These are phyloP conservation scores for Nitzschia sp. DNA, from an alignment of 108 stramenopile genomes.

Conservation along the genomic window DNA sequence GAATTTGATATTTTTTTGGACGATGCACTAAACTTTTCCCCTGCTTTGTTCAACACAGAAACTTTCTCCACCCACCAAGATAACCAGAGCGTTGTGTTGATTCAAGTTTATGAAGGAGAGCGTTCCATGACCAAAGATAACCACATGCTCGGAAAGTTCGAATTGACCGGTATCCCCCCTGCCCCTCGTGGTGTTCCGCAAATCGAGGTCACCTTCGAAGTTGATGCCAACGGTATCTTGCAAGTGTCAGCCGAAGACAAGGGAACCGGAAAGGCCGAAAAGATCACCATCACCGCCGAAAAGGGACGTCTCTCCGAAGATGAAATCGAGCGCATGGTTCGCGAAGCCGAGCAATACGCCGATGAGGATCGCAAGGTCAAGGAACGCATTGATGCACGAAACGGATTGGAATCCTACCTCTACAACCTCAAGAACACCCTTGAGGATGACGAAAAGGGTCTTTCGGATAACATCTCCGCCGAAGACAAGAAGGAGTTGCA, in stretches of 20 bases:
- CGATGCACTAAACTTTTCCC: not conserved
- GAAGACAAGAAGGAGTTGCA: slow-evolving; percentile 94
- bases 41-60: slow-evolving; percentile 34
- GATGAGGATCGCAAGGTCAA: slow-evolving; percentile 89
- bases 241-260: slow-evolving; percentile 91
- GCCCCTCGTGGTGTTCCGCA: slow-evolving; percentile 93
- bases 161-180: slow-evolving; percentile 92
- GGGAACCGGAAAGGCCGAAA: slow-evolving; percentile 90
- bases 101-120: slow-evolving; percentile 97
- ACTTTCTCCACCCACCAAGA: slow-evolving; percentile 94
- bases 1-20: not conserved
- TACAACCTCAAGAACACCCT: slow-evolving; percentile 97
- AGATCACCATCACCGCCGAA: slow-evolving; percentile 94
- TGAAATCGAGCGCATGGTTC: slow-evolving; percentile 96
- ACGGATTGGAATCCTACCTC: slow-evolving; percentile 93
- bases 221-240: slow-evolving; percentile 95
- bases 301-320: slow-evolving; percentile 95
- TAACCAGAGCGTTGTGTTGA: slow-evolving; percentile 92
- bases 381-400: slow-evolving; percentile 93
- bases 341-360: slow-evolving; percentile 92
- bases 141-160: slow-evolving; percentile 89
- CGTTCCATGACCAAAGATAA: slow-evolving; percentile 94
- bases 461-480: slow-evolving; percentile 74
- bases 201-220: slow-evolving; percentile 92
- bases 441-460: slow-evolving; percentile 69